Conservation (phyloP, 371 early-diverging fungal genomes). For the Apophysomyces variabilis region DNA sequence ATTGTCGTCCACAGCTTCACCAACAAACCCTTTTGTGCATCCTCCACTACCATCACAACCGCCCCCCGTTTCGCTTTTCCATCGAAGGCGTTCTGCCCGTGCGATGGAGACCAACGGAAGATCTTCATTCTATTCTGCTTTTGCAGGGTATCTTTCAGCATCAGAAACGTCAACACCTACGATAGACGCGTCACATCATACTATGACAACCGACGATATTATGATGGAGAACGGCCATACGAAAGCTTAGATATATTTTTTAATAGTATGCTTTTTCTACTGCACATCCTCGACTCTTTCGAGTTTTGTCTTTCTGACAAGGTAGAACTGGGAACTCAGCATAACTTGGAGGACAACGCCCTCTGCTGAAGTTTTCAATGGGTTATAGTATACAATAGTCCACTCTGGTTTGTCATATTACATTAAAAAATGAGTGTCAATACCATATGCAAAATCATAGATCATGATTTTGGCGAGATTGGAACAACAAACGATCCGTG, state of each 20-base stretch:
- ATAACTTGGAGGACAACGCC: background rate
- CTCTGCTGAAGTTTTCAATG: background rate
- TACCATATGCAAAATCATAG: conserved; percentile 77
- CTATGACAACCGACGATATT: background rate
- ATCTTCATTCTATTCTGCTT: conserved; percentile 1
- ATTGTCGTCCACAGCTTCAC: background rate
- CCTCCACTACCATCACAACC: background rate
- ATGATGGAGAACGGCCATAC: conserved; percentile 8
- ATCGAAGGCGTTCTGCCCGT: background rate
- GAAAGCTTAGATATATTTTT: background rate
- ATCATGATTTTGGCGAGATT: conserved; percentile 81
- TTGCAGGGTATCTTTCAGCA: background rate
- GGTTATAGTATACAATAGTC: background rate
- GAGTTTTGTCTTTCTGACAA: background rate
- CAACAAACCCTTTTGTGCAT: background rate
- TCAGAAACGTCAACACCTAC: background rate
- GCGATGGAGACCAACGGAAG: background rate
- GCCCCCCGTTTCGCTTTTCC: background rate
- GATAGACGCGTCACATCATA: background rate
- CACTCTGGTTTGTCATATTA: conserved; percentile 18
- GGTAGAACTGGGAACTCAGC: background rate
- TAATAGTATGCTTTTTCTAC: background rate
- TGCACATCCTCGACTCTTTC: background rate
- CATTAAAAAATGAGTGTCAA: conserved; percentile 64
- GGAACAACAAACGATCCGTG: conserved; percentile 82